Evolutionary conservation across 805 yeast species (phyloP).

Genomic region (Cyberlindnera suaveolens): DNA sequence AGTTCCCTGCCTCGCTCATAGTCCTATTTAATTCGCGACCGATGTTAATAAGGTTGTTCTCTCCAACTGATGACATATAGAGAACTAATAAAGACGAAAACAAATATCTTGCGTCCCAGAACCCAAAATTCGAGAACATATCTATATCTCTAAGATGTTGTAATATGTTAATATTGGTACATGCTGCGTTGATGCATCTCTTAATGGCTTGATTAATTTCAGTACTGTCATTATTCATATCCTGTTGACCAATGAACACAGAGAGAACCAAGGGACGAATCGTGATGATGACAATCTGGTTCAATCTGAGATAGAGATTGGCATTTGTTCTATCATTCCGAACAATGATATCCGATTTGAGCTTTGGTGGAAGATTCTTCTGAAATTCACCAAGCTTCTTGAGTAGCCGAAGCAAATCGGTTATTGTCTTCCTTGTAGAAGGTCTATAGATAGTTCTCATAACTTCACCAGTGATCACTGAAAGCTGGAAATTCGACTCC

Average conservation of each 20-base stretch:
- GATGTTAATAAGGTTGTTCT: constrained; percentile 9
- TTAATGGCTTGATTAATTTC: constrained; percentile 24
- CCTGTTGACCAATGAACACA: constrained; percentile 26
- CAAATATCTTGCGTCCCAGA: constrained; percentile 34
- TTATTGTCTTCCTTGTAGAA: constrained; percentile 22
- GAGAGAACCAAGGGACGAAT: constrained; percentile 31
- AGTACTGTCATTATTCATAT: constrained; percentile 8
- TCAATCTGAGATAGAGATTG: constrained; percentile 29
- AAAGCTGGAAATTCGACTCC: constrained; percentile 20
- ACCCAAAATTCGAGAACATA: constrained; percentile 31
- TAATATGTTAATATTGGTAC: constrained; percentile 26
- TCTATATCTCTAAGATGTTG: constrained; percentile 23
- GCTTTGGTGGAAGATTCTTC: constrained; percentile 15
- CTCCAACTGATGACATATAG: constrained; percentile 22
- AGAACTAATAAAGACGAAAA: constrained; percentile 30
- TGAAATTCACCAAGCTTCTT: constrained; percentile 22
- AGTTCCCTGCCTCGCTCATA: constrained; percentile 26
- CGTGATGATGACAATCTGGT: constrained; percentile 31
- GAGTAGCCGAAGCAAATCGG: constrained; percentile 18
- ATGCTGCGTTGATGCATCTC: constrained; percentile 28
- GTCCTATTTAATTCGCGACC: constrained; percentile 22
- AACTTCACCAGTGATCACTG: constrained; percentile 25
- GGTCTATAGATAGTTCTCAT: constrained; percentile 29
- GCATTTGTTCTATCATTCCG: constrained; percentile 23
- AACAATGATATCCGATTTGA: constrained; percentile 14